Evolutionary conservation across 2,329 filamentous ascomycete species (phyloP).

Genomic region (Zasmidium citrigriseum): DNA sequence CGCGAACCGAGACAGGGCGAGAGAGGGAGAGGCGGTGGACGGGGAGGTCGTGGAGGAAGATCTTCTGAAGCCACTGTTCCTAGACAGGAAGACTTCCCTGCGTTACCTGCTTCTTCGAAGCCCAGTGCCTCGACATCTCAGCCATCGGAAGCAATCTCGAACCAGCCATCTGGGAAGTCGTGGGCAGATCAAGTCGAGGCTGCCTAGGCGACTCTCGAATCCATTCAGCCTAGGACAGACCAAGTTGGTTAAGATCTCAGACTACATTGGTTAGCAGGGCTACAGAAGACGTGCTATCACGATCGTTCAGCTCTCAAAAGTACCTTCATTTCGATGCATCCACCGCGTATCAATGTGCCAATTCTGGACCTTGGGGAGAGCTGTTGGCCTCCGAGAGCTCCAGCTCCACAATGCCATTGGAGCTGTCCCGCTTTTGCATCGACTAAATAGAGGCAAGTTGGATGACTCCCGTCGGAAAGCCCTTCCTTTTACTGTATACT

Average conservation of each 20-base stretch:
- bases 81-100: constrained; percentile 48
- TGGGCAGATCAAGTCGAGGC: constrained; percentile 51
- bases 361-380: too few relatives aligned
- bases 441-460: neutral
- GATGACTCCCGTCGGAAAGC: neutral
- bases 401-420: neutral
- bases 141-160: neutral
- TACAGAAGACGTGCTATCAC: too few relatives aligned
- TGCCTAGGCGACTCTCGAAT: too few relatives aligned
- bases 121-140: constrained; percentile 1
- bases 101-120: constrained; percentile 36
- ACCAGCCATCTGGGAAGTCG: constrained; percentile 27
- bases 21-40: constrained; percentile 11
- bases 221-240: neutral
- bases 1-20: constrained; percentile 29
- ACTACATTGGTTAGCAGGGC: too few relatives aligned
- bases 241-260: neutral
- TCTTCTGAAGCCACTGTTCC: constrained; percentile 30
- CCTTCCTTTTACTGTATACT: neutral
- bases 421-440: neutral
- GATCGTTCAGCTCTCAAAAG: too few relatives aligned
- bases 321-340: too few relatives aligned
- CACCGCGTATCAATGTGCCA: too few relatives aligned
- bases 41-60: constrained; percentile 27
- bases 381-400: too few relatives aligned